A percentile compares a stretch with the other conserved stretches of the same genome.
Conservation (phyloP, 257 asterid genomes). For the Fraxinus cuspidata region DNA sequence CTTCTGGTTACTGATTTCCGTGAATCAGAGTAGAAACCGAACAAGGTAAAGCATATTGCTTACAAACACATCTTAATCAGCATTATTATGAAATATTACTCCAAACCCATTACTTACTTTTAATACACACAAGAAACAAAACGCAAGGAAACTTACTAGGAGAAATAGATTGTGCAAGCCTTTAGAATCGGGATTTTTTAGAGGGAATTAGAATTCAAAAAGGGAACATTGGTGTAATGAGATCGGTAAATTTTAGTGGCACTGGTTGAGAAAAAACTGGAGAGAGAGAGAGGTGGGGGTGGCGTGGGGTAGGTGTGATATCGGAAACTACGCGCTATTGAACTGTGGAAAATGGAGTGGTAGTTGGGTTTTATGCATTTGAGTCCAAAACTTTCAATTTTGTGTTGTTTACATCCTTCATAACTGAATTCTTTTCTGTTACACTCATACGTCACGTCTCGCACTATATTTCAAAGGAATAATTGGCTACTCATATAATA, state of each 20-base stretch:
- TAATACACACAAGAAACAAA: neutral
- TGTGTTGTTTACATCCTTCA: neutral
- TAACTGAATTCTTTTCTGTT: neutral
- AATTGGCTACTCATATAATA: too few relatives aligned
- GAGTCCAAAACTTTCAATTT: neutral
- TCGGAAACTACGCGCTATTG: neutral
- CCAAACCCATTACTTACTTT: neutral
- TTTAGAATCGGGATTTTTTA: neutral
- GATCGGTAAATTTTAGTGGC: neutral
- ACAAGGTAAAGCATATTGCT: neutral
- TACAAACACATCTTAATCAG: neutral
- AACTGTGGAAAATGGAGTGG: neutral
- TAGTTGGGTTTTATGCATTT: neutral
- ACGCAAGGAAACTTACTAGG: neutral
- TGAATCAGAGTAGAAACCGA: neutral
- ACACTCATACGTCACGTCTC: neutral
- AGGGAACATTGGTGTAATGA: neutral
- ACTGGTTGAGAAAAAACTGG: neutral
- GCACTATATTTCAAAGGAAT: too few relatives aligned
- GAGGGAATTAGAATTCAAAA: constrained; percentile 1
- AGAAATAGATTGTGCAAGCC: neutral
- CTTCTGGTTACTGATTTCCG: neutral
- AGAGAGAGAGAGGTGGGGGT: neutral
- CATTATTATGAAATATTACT: neutral
- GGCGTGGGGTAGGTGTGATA: neutral